Conservation (phyloP, 768 basidiomycete species). For the Trametes gibbosa region DNA sequence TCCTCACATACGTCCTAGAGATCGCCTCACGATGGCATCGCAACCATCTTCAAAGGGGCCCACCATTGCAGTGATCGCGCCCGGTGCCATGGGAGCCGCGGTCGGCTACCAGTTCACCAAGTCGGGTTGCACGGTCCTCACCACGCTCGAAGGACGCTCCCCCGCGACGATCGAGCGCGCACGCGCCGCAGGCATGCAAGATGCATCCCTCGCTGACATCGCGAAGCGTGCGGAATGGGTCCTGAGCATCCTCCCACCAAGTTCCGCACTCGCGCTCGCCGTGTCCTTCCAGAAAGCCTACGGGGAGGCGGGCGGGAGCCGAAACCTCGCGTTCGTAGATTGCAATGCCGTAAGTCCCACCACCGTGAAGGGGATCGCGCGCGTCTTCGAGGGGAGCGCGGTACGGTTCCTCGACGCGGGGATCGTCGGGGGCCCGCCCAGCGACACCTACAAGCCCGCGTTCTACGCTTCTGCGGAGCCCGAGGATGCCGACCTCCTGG, state of each 20-base stretch:
- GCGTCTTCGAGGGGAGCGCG: constrained; percentile 38
- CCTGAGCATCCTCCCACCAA: constrained; percentile 58
- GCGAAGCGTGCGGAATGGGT: constrained; percentile 41
- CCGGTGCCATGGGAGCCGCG: constrained; percentile 60
- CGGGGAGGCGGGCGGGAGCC: not conserved
- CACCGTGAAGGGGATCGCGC: constrained; percentile 47
- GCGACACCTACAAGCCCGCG: constrained; percentile 45
- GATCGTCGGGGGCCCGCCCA: constrained; percentile 58
- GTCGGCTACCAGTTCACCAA: constrained; percentile 46
- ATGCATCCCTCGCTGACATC: constrained; percentile 39
- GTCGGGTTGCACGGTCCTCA: constrained; percentile 53
- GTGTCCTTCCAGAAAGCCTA: constrained; percentile 36
- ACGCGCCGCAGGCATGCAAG: constrained; percentile 47
- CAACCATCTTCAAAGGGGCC: constrained; percentile 10
- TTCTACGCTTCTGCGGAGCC: constrained; percentile 50
- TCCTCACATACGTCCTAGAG: not conserved
- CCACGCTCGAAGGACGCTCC: constrained; percentile 53
- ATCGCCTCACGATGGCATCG: constrained; percentile 2
- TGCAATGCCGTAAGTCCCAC: constrained; percentile 58
- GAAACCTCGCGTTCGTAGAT: constrained; percentile 42
- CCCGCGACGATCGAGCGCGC: constrained; percentile 49
- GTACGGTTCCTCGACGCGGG: constrained; percentile 52
- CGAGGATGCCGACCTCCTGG: constrained; percentile 33
- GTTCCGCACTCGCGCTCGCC: constrained; percentile 46
- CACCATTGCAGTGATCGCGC: constrained; percentile 47